phyloP scores from a whole-genome alignment of 2,329 filamentous ascomycete genomes.

The Pestalotiopsis sp. region DNA sequence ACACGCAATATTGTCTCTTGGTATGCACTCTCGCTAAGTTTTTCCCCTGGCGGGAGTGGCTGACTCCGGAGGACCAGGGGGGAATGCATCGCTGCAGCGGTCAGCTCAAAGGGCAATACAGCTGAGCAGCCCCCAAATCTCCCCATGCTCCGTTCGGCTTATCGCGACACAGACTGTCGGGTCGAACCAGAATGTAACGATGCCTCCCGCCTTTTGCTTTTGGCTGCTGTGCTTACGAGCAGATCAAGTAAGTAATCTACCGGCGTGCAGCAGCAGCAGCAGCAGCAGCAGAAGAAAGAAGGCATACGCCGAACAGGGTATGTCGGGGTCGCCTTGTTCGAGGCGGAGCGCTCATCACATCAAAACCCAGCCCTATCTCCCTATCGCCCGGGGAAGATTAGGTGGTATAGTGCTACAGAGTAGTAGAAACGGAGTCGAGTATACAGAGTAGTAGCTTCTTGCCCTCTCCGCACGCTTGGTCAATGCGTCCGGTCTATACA shows the following conservation, averaged over 20 bases:
- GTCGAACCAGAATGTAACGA: not conserved
- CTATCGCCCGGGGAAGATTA: too few relatives aligned
- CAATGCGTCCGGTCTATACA: too few relatives aligned
- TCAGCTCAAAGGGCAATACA: not conserved
- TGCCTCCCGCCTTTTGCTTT: not conserved
- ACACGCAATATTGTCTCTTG: not conserved
- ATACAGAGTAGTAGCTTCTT: too few relatives aligned
- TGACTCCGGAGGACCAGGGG: not conserved
- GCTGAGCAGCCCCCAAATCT: not conserved
- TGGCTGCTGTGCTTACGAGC: not conserved
- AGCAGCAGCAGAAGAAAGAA: not conserved
- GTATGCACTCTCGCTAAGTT: not conserved
- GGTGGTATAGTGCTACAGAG: too few relatives aligned
- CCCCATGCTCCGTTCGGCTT: not conserved
- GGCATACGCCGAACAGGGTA: not conserved
- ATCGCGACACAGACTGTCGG: not conserved
- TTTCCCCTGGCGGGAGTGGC: not conserved
- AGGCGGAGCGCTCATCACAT: too few relatives aligned
- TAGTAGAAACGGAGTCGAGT: too few relatives aligned
- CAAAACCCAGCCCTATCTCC: too few relatives aligned
- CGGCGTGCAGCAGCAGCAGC: not conserved
- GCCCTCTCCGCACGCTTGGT: too few relatives aligned
- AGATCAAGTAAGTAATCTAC: not conserved
- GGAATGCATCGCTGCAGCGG: not conserved
- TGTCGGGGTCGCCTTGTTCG: too few relatives aligned